Evolutionary conservation across 768 basidiomycete species (phyloP).

Genomic region (Suillus brevipes): DNA sequence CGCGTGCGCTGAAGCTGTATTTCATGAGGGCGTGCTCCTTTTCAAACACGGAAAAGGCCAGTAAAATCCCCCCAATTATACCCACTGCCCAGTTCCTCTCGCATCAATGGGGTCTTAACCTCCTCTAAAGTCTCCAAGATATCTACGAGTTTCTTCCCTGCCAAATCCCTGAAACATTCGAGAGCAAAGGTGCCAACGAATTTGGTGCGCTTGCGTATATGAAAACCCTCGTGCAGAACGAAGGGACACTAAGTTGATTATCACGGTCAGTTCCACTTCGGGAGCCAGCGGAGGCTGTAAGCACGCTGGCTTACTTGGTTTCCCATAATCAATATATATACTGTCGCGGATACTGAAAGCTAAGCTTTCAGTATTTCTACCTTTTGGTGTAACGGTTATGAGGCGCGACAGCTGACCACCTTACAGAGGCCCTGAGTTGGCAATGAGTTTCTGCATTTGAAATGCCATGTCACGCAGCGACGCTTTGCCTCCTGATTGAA

Average conservation of each 20-base stretch:
- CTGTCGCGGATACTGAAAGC: no score
- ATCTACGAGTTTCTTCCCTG: constrained; percentile 67
- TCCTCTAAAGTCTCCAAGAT: constrained; percentile 45
- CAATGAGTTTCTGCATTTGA: no score
- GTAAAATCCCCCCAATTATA: constrained; percentile 25
- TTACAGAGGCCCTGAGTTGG: no score
- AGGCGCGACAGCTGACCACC: no score
- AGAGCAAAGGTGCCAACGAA: constrained; percentile 44
- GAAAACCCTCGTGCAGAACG: constrained; percentile 48
- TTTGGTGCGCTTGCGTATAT: constrained; percentile 57
- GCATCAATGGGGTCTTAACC: constrained; percentile 9
- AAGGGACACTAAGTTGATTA: constrained; percentile 45
- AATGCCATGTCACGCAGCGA: no score
- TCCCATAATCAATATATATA: no score
- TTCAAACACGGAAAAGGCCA: constrained; percentile 57
- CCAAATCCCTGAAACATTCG: constrained; percentile 58
- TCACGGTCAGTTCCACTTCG: no score
- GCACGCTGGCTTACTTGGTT: no score
- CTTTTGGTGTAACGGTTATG: no score
- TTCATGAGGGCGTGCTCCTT: constrained; percentile 54
- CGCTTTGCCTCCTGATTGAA: no score
- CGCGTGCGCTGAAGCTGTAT: constrained; percentile 53
- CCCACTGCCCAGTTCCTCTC: constrained; percentile 5
- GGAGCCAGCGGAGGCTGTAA: no score
- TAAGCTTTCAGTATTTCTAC: no score